Base-by-base conservation (phyloP, 305 asterid species). In the Fraxinus xanthoxyloides region DNA sequence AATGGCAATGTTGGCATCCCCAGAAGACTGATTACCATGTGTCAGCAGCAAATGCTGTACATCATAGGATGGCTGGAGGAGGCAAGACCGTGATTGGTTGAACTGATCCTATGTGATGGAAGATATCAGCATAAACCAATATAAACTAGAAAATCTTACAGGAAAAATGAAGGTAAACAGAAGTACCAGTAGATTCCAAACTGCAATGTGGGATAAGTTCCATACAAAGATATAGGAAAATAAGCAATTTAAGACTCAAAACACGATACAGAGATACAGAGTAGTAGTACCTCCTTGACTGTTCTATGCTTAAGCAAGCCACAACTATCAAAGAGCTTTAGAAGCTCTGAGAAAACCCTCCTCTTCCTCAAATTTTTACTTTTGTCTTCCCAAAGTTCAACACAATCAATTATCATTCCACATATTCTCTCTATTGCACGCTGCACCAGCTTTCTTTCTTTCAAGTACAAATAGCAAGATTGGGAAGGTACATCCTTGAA, bases 61-160 rank as follows among this genome's bases (percentile, higher is more conserved):
- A 77, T 90, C 93, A 83, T 89, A 93, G 61, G 98, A 91, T 48
- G 98, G 95, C 90, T 93, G 98, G 84, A 92, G 92, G 86, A 91
- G 91, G 98, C 98, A 93, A 59, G 84, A 77, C 79, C 84, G 78
- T 69, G 95, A 89, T 56, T 82, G 78, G 72, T 81, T 85, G 46
- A 78, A 82, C 83, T 91, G 87, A 31, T 81, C 92, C 97, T 90
- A 85, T 77, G 81, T 65, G 76, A 83, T 34, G 84, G 63, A 80
- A 84, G 13, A 67, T 59, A 76, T 78, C 80, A 78, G 76, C 70
- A 35, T 32, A 83, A 51, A 78, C 38, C 23, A 54, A 38, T 24
- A 83, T 21, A 74, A 78, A 81, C 72, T 75, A 79, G 56, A 74
- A 83, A 63, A 10, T 46, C 56, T 46, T 9, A 77, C 35, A 63